Base-by-base conservation (phyloP, 2,329 filamentous ascomycete species). In the Stachybotrys chartarum region DNA sequence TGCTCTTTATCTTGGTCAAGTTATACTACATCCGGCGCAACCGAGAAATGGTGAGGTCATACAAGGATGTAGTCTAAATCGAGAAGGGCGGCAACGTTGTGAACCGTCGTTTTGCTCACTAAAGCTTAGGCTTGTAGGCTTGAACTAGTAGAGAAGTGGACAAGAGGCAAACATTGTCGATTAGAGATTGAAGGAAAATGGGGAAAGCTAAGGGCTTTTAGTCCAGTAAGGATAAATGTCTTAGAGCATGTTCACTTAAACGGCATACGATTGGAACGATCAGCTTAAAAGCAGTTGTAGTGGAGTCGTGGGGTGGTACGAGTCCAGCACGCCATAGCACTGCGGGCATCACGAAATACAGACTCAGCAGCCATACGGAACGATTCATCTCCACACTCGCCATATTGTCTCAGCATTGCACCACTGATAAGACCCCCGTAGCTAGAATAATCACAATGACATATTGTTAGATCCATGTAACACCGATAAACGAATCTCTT, bases 11-110 rank as follows among this genome's bases (percentile, higher is more conserved):
- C 1, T 30, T 63, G 4, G 64, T 67, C 8, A 71, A 70, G 63
- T 48, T 48, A 0, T 72, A 69, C 59, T 66, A 74, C 55, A 60
- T 70, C 6, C 64, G 60, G 57, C 65, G 70, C n/a, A 72, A 72
- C 58, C 59, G 47, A 14, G 31, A 30, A 10, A 35, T 54, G n/a
- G 31, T 18, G 7, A 54, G 32, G 35, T 39, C 35, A 39, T 39
- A 39, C 35, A 39, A 39, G 35, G 35, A 39, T 39, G 35, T 39
- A 12, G 12, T 39, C 12, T 12, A 39, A 39, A 12, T 39, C 35
- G 35, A 39, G 12, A 39, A 39, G 35, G 35, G 35, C 7, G 35
- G 35, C 35, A 39, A 39, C 12, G 35, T 39, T 12, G 12, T 39
- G 35, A 12, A 39, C 12, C 35, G 35, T 39, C 35, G 35, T 12